Conservation (phyloP, 2,329 filamentous ascomycete species). For the Fusarium compactum region DNA sequence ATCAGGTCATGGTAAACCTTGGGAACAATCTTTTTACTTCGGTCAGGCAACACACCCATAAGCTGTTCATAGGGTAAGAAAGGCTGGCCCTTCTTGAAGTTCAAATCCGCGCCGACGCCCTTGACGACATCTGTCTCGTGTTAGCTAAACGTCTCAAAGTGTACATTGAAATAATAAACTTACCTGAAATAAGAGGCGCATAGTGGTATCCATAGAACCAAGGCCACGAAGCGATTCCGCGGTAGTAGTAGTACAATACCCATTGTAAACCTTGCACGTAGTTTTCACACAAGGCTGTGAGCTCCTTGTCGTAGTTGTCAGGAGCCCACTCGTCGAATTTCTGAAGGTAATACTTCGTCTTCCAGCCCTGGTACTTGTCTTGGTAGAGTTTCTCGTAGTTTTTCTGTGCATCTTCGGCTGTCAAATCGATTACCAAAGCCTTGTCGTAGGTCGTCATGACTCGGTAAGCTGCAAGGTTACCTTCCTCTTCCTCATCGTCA, state of each 20-base stretch:
- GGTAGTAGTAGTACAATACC: slow-evolving; percentile 98
- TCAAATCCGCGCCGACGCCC: slow-evolving; percentile 85
- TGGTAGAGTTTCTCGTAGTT: slow-evolving; percentile 89
- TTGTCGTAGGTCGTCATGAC: slow-evolving; percentile 93
- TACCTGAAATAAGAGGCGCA: slow-evolving; percentile 92
- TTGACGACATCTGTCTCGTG: slow-evolving; percentile 80
- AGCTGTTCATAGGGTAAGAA: slow-evolving; percentile 96
- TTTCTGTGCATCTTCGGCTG: slow-evolving; percentile 80
- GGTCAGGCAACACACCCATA: slow-evolving; percentile 97
- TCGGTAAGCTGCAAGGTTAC: slow-evolving; percentile 84
- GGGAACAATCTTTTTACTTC: slow-evolving; percentile 97
- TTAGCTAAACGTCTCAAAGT: slow-evolving; percentile 50
- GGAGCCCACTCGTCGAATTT: slow-evolving; percentile 91
- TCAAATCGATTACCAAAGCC: slow-evolving; percentile 84
- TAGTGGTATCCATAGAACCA: slow-evolving; percentile 99
- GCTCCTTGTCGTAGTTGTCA: slow-evolving; percentile 79
- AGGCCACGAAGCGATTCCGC: slow-evolving; percentile 96
- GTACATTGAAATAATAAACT: slow-evolving; percentile 23
- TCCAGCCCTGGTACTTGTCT: slow-evolving; percentile 91
- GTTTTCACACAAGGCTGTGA: slow-evolving; percentile 88
- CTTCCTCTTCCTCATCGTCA: slow-evolving; percentile 75
- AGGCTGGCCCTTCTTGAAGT: slow-evolving; percentile 94
- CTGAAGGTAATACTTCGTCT: slow-evolving; percentile 89
- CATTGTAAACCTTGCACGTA: slow-evolving; percentile 98
- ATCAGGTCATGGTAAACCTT: slow-evolving; percentile 89